Conservation (phyloP, 1,284 basidiomycete species). For the Violaceomyces palustris region DNA sequence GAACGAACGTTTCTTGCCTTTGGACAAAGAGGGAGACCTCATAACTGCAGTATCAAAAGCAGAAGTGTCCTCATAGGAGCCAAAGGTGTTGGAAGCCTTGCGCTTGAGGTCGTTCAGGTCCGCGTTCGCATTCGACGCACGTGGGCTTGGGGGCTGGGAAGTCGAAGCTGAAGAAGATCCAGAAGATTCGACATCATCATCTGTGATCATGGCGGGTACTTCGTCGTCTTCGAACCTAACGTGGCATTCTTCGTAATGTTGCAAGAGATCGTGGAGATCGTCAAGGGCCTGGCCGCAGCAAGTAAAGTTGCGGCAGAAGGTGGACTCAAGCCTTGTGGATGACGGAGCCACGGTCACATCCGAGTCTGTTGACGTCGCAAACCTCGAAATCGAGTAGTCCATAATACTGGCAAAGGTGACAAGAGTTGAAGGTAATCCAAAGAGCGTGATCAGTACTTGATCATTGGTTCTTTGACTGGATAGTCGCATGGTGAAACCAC, state of each 20-base stretch:
- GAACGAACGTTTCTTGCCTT: slow-evolving; percentile 50
- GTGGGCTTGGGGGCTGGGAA: slow-evolving; percentile 41
- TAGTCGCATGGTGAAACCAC: no score
- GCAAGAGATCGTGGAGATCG: slow-evolving; percentile 50
- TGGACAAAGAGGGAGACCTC: slow-evolving; percentile 32
- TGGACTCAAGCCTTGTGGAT: slow-evolving; percentile 45
- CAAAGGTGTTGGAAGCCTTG: slow-evolving; percentile 3
- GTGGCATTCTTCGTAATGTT: slow-evolving; percentile 52
- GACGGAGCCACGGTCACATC: slow-evolving; percentile 47
- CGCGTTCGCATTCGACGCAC: slow-evolving; percentile 20
- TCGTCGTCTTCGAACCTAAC: slow-evolving; percentile 51
- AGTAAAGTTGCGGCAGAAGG: slow-evolving; percentile 51
- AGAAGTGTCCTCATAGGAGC: slow-evolving; percentile 31
- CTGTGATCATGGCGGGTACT: slow-evolving; percentile 38
- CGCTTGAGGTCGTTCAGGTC: not conserved
- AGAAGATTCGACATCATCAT: slow-evolving; percentile 41
- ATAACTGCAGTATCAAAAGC: slow-evolving; percentile 47
- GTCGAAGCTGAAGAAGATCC: slow-evolving; percentile 31
- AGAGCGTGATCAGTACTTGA: no score
- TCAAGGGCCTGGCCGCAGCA: slow-evolving; percentile 49
- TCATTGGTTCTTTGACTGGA: no score
- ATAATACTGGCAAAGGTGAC: slow-evolving; percentile 30
- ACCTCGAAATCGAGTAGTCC: slow-evolving; percentile 47
- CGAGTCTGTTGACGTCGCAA: slow-evolving; percentile 46
- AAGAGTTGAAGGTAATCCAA: not conserved